phyloP scores from a whole-genome alignment of 495 filamentous ascomycete genomes.

The Chaetomium fimeti region DNA sequence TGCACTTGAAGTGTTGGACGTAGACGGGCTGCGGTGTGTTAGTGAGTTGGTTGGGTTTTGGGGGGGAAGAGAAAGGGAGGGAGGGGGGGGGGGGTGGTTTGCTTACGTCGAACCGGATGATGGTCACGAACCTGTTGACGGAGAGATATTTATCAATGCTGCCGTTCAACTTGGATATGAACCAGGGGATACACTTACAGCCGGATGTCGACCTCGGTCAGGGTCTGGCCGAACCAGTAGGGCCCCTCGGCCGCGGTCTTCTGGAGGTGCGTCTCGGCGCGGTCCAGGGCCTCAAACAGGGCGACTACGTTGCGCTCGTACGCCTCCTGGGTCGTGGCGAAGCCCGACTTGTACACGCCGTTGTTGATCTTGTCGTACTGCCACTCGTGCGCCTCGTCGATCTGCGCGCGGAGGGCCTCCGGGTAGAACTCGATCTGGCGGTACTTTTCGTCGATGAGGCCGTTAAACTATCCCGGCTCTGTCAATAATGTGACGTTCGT shows the following conservation, averaged over 20 bases:
- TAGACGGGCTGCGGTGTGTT: constrained; percentile 51
- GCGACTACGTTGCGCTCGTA: constrained; percentile 60
- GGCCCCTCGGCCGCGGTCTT: constrained; percentile 45
- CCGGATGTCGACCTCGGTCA: constrained; percentile 69
- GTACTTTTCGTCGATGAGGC: constrained; percentile 51
- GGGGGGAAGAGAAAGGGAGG: background rate
- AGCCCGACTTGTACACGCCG: constrained; percentile 69
- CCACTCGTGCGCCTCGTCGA: constrained; percentile 65
- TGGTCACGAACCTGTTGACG: constrained; percentile 50
- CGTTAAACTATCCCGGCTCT: constrained; percentile 48
- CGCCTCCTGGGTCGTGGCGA: constrained; percentile 62
- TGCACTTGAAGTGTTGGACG: constrained; percentile 67
- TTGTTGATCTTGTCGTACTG: constrained; percentile 66
- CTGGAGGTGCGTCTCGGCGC: constrained; percentile 59
- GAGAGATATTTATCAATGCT: background rate
- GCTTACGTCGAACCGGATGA: constrained; percentile 64
- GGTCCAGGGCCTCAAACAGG: constrained; percentile 63
- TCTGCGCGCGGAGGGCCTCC: constrained; percentile 48
- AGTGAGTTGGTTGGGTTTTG: background rate
- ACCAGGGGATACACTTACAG: constrained; percentile 38
- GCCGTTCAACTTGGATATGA: background rate
- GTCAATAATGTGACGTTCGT: background rate
- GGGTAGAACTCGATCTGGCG: constrained; percentile 58
- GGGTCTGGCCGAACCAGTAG: constrained; percentile 60
- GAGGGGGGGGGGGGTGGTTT: background rate